A percentile compares a stretch with the other conserved stretches of the same genome.
phyloP scores from a whole-genome alignment of 805 yeast genomes.

The Lipomyces lipofer region DNA sequence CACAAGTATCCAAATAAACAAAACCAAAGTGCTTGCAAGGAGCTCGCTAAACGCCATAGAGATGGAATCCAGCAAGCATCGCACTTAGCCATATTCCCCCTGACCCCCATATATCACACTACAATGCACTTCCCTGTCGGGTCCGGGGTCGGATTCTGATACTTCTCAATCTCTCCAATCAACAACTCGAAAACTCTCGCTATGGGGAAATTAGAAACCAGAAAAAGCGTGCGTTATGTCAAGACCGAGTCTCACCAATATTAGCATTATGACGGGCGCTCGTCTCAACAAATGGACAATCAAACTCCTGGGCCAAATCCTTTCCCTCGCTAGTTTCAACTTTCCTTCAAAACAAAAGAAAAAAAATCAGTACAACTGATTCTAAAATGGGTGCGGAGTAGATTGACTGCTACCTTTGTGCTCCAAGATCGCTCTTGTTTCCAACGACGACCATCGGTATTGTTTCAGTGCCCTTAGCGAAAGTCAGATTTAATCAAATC shows the following conservation, averaged over 20 bases:
- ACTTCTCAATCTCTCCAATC: constrained; percentile 60
- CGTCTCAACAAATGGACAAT: constrained; percentile 77
- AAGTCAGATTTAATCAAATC: neutral
- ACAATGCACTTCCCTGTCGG: constrained; percentile 18
- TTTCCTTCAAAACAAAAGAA: constrained; percentile 54
- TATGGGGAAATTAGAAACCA: too few species aligned
- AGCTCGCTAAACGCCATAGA: too few species aligned
- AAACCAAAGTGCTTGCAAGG: neutral
- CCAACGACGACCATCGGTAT: constrained; percentile 82
- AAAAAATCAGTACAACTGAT: neutral
- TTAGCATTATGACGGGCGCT: constrained; percentile 78
- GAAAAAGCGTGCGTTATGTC: neutral
- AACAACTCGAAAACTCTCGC: constrained; percentile 59
- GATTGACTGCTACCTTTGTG: constrained; percentile 61
- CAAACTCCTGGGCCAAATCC: constrained; percentile 62
- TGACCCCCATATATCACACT: constrained; percentile 5
- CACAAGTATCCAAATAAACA: too few species aligned
- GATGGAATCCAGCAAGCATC: too few species aligned
- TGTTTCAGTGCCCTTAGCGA: constrained; percentile 51
- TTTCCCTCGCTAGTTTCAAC: constrained; percentile 58
- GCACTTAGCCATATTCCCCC: too few species aligned
- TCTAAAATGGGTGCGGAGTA: neutral
- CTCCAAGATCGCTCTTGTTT: constrained; percentile 68
- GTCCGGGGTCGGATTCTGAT: constrained; percentile 52
- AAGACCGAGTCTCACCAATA: too few species aligned